Percentiles rank a stretch among this genome's conserved stretches.
phyloP scores from a whole-genome alignment of 805 yeast genomes.

The Priceomyces carsonii region DNA sequence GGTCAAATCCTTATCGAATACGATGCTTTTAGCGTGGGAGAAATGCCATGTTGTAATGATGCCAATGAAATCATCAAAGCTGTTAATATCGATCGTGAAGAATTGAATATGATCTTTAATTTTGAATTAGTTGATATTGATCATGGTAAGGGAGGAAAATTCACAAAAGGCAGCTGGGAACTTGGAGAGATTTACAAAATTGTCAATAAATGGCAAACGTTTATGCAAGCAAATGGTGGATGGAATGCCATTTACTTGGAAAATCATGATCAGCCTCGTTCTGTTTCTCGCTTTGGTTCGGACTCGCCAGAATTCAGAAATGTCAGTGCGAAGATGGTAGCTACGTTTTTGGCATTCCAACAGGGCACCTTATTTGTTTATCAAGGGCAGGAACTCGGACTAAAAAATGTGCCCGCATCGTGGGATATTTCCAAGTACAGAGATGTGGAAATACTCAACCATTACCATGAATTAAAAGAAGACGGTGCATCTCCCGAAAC shows the following conservation, averaged over 20 bases:
- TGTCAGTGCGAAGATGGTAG: conserved; percentile 1
- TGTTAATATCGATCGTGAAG: conserved; percentile 18
- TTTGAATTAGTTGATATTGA: conserved; percentile 15
- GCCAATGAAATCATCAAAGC: conserved; percentile 11
- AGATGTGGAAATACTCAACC: conserved; percentile 3
- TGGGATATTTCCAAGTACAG: conserved; percentile 4
- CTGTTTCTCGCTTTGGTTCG: conserved; percentile 1
- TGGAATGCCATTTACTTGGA: conserved; percentile 5
- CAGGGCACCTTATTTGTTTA: conserved; percentile 2
- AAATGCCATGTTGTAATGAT: conserved; percentile 4
- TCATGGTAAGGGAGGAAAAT: conserved; percentile 9
- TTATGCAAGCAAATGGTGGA: conserved; percentile 4
- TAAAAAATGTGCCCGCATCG: conserved; percentile 2
- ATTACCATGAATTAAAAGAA: neutral
- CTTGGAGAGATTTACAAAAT: conserved; percentile 11
- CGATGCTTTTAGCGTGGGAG: conserved; percentile 4
- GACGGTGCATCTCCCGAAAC: neutral
- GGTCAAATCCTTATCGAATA: conserved; percentile 2
- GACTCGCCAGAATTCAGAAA: neutral
- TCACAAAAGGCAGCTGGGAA: conserved; percentile 6
- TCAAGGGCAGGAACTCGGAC: no score
- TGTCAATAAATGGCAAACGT: conserved; percentile 12
- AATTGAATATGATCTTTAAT: conserved; percentile 23
- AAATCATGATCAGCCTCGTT: conserved; percentile 5
- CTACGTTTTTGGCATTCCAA: conserved; percentile 1